Evolutionary conservation across 441 rosid species (phyloP).

Genomic region (Biscutella auriculata): DNA sequence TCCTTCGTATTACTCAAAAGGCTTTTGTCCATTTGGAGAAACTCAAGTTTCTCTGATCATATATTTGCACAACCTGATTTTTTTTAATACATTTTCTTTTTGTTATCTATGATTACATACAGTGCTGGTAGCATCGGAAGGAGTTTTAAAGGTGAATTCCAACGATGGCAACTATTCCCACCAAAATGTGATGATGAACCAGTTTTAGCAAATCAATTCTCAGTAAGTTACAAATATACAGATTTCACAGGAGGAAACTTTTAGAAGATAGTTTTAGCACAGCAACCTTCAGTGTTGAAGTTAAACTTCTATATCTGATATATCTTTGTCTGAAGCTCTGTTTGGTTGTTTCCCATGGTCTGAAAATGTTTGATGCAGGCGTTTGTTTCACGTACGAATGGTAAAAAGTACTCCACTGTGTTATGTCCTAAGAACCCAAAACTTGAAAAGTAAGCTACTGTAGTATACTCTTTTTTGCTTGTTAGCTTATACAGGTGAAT

Average conservation of each 20-base stretch:
- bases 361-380: constrained; percentile 22
- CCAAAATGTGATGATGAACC: constrained; percentile 40
- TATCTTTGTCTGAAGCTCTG: too few relatives aligned
- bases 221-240: constrained; percentile 24
- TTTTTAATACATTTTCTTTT: too few relatives aligned
- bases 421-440: constrained; percentile 17
- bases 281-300: too few relatives aligned
- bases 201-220: constrained; percentile 48
- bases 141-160: constrained; percentile 44
- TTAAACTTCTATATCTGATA: too few relatives aligned
- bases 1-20: constrained; percentile 6
- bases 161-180: constrained; percentile 39
- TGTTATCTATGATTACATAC: neutral
- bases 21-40: neutral
- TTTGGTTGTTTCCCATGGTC: too few relatives aligned
- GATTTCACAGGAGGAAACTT: neutral
- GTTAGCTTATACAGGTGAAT: neutral
- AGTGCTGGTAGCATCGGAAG: constrained; percentile 59
- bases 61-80: too few relatives aligned
- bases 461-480: neutral
- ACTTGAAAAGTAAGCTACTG: constrained; percentile 13
- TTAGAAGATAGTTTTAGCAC: neutral
- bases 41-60: neutral
- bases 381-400: constrained; percentile 18
- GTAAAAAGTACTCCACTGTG: constrained; percentile 19